Base-by-base conservation (phyloP, 2,329 filamentous ascomycete species). In the Coniella vitis region DNA sequence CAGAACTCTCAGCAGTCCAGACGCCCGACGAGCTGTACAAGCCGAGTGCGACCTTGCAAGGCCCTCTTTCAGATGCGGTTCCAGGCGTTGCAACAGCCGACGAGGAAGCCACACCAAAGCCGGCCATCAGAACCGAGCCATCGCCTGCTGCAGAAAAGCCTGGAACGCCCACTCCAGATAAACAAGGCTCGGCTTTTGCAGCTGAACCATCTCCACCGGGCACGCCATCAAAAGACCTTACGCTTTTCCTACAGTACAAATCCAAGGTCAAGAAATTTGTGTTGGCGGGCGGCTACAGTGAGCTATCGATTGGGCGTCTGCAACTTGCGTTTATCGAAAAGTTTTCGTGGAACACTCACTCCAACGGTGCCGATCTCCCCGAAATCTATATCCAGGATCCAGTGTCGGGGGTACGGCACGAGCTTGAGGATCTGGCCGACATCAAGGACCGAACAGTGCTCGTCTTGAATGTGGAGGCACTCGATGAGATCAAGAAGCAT, bases 331-430 rank as follows among this genome's bases (percentile, higher is more conserved):
- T 98, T 59, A 98, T 98, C 58, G 93, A 98, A 58, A 98, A 96
- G 64, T 98, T 98, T 63, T 93, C 91, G 0, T 98, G 94, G 90
- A 97, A 95, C 59, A 96, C 91, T 1, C 90, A 97, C 58, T 86
- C 89, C 53, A 94, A 96, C 60, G 93, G 93, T 7, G 81, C 83
- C 13, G 93, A 98, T 63, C 70, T 98, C 39, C 93, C 93, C 0
- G 93, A 98, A 59, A 97, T 98, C 14, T 96, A 98, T 64, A 93
- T 98, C 14, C 93, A 98, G 65, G 93, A 98, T 63, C 86, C 90
- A 0, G 79, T 96, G 2, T 97, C 93, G 8, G 93, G 93, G 1
- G 87, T 98, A n/a, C 85, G 93, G 14, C 91, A 98, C 64, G 93
- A 98, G 68, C 71, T 98, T 20, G 93, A 98, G 64, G 93, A 98